Evolutionary conservation across 2,329 filamentous ascomycete genomes (phyloP), one percentile per base, ranked within the genome.

Genomic region (Colletotrichum scovillei): DNA sequence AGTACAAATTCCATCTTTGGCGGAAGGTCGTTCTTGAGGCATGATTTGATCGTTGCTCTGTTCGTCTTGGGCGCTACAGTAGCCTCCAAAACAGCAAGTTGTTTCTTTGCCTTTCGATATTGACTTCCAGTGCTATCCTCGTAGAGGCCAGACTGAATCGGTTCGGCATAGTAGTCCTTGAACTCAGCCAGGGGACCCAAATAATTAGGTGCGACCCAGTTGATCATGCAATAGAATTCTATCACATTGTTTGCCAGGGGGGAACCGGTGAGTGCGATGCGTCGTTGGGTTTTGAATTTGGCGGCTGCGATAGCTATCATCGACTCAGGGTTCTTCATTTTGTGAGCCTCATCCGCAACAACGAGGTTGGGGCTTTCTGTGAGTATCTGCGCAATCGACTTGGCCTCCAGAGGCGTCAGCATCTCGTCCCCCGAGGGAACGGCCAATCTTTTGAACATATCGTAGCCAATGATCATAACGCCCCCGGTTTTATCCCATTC

Each of bases 181-280:
- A 98, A 98, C 78, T 95, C 92, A 0, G 82, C 78, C 11, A 87
- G 82, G 4, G 89, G 87, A 0, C 94, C 95, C 3, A 98, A 86
- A 79, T 94, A 98, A 28, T 90, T 90, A 0, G 94, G 93, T 1
- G 94, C 92, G 63, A 97, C 91, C 94, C 95, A 98, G 75, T 95
- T 89, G 71, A 98, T 92, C 90, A 97, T 94, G n/a, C 91, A 85
- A 78, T 92, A 95, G 78, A 97, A 97, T 77, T 98, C 95, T 32
- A 89, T 85, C 0, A 98, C 90, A 64, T 94, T 93, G 79, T 98
- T 98, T 5, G 94, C 92, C 64, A 98, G 85, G 0, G 95, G 95
- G 0, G 95, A 96, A 0, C 95, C 95, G 0, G 95, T 97, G 74
- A 98, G 86, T 6, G 95, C 95, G 75, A 98, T 93, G 12, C 95